A percentile compares a stretch with the other conserved stretches of the same genome.
Conservation (phyloP, 73 alveolate species). For the Breviolum minutum region DNA sequence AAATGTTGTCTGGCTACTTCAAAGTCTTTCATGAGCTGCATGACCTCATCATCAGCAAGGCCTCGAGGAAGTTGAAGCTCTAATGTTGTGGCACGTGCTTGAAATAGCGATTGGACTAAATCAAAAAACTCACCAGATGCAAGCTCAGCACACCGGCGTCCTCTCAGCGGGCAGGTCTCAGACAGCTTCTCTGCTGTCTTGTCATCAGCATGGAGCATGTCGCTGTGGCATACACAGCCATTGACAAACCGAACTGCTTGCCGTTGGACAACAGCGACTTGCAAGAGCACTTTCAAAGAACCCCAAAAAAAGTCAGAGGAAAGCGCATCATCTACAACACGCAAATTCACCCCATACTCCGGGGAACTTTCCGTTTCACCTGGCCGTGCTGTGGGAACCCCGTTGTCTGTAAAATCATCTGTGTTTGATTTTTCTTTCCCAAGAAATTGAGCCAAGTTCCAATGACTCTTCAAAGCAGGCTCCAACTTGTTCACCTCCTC, state of each 20-base stretch:
- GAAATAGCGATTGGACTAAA: background rate
- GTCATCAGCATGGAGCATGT: background rate
- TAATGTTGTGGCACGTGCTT: background rate
- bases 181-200: background rate
- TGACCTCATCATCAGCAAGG: background rate
- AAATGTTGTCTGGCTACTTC: background rate
- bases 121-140: background rate
- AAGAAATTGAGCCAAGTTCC: background rate
- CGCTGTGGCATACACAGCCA: constrained; percentile 4
- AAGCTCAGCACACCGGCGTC: constrained; percentile 51
- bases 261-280: constrained; percentile 38
- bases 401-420: no score
- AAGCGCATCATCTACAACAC: background rate
- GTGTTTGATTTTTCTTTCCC: background rate
- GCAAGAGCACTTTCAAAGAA: background rate
- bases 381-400: background rate
- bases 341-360: background rate
- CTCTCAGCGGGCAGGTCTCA: constrained; percentile 24
- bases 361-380: background rate
- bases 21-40: constrained; percentile 25
- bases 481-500: constrained; percentile 1
- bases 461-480: background rate
- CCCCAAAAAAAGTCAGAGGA: background rate
- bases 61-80: constrained; percentile 30
- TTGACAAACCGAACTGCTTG: background rate